Evolutionary conservation across 106 monocot genomes (phyloP).

Genomic region (Dioscorea alata): DNA sequence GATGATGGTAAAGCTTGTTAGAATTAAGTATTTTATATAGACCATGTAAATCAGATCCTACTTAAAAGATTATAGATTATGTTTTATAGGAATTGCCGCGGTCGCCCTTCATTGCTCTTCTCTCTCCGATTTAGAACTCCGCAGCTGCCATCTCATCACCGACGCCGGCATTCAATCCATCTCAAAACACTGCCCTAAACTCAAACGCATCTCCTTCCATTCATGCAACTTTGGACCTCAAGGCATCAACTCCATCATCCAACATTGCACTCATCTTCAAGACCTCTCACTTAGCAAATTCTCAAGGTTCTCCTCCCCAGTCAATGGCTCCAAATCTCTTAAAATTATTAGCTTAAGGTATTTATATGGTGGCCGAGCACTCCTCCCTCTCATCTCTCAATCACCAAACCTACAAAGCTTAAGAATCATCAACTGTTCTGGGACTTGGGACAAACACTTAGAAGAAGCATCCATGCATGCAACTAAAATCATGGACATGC

Average conservation of each 20-base stretch:
- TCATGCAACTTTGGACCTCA: slow-evolving; percentile 30
- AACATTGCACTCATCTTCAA: slow-evolving; percentile 16
- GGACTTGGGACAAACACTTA: slow-evolving; percentile 36
- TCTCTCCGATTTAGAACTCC: slow-evolving; percentile 36
- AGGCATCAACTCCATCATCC: slow-evolving; percentile 27
- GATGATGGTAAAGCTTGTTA: slow-evolving; percentile 9
- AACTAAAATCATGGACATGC: slow-evolving; percentile 23
- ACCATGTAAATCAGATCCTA: too few species aligned
- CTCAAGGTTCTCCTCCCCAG: not conserved
- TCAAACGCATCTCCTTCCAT: slow-evolving; percentile 28
- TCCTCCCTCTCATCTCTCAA: slow-evolving; percentile 22
- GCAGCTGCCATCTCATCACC: slow-evolving; percentile 29
- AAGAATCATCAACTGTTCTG: slow-evolving; percentile 36
- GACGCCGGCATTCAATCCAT: slow-evolving; percentile 24
- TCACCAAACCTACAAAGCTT: slow-evolving; percentile 25
- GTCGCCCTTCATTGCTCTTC: slow-evolving; percentile 23
- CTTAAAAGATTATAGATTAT: too few species aligned
- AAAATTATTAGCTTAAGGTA: slow-evolving; percentile 33
- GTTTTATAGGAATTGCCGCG: slow-evolving; percentile 1
- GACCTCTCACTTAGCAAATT: slow-evolving; percentile 31
- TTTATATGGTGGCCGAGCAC: slow-evolving; percentile 35
- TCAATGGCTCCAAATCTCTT: slow-evolving; percentile 13
- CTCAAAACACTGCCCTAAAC: slow-evolving; percentile 16
- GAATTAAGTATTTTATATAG: too few species aligned
- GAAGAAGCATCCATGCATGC: slow-evolving; percentile 11